These are phyloP conservation scores for Alternaria ventricosa DNA, from an alignment of 2,329 filamentous ascomycete species.

Conservation along the genomic window DNA sequence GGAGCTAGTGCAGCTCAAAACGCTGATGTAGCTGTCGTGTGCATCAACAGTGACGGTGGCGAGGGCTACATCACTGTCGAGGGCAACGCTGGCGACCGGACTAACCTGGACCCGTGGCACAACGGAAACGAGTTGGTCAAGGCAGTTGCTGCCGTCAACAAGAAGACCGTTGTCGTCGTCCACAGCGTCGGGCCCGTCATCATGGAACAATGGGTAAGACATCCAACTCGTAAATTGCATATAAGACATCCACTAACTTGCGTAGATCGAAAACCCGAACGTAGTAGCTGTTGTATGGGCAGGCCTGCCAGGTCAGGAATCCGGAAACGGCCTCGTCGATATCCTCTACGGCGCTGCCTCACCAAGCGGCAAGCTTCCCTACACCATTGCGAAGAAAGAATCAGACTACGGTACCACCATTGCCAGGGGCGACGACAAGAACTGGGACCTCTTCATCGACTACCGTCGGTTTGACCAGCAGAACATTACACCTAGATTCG, in stretches of 20 bases:
- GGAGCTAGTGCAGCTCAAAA: constrained; percentile 48
- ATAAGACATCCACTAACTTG: neutral
- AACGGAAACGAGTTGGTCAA: constrained; percentile 52
- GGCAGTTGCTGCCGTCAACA: constrained; percentile 46
- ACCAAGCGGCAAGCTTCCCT: constrained; percentile 65
- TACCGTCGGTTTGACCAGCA: constrained; percentile 54
- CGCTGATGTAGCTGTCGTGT: constrained; percentile 53
- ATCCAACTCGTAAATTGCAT: neutral
- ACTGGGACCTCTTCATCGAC: constrained; percentile 55
- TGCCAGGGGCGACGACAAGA: constrained; percentile 24
- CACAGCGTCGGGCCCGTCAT: constrained; percentile 48
- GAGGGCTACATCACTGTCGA: constrained; percentile 59
- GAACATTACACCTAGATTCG: constrained; percentile 51
- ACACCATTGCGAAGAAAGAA: constrained; percentile 46
- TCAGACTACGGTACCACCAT: constrained; percentile 42
- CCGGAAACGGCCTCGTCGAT: constrained; percentile 55
- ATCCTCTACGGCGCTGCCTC: constrained; percentile 54
- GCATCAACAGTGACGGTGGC: constrained; percentile 57
- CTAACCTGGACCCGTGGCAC: constrained; percentile 56
- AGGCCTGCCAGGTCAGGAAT: constrained; percentile 49
- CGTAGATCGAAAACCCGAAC: constrained; percentile 41
- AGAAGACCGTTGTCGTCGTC: constrained; percentile 49
- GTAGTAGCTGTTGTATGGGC: constrained; percentile 51
- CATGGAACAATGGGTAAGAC: constrained; percentile 36
- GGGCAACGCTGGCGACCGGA: constrained; percentile 55